phyloP scores from a whole-genome alignment of 495 filamentous ascomycete genomes.

The Massariosphaeria phaeospora region DNA sequence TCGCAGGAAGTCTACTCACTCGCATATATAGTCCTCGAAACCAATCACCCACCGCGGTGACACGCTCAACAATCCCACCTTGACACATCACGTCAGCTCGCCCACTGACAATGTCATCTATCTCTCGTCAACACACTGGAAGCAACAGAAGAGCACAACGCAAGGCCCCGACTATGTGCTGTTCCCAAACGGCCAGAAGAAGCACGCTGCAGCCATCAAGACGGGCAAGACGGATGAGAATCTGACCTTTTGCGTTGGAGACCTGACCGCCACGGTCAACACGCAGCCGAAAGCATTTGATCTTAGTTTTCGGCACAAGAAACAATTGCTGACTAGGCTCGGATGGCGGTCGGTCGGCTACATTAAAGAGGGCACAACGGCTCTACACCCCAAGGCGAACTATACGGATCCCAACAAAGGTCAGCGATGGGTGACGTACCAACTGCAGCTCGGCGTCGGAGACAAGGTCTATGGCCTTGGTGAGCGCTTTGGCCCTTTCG shows the following conservation, averaged over 20 bases:
- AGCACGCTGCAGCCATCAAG: conserved; percentile 45
- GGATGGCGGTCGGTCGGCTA: conserved; percentile 5
- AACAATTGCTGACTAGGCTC: conserved; percentile 58
- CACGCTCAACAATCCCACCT: conserved; percentile 19
- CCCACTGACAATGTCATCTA: conserved; percentile 54
- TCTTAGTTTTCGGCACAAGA: conserved; percentile 52
- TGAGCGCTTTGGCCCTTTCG: conserved; percentile 62
- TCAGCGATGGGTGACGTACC: conserved; percentile 31
- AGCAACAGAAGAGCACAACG: conserved; percentile 32
- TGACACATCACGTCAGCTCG: conserved; percentile 30
- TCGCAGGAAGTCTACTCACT: too few species aligned
- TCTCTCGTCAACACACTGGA: neutral
- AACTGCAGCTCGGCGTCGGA: conserved; percentile 52
- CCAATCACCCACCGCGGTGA: conserved; percentile 15
- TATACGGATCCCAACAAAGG: conserved; percentile 6
- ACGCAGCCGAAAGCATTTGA: conserved; percentile 36
- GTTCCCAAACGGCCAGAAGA: conserved; percentile 47
- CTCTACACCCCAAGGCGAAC: conserved; percentile 4
- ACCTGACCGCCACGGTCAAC: conserved; percentile 44
- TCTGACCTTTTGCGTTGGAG: conserved; percentile 51
- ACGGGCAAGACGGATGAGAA: conserved; percentile 41
- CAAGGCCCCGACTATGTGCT: conserved; percentile 59
- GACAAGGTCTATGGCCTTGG: conserved; percentile 64
- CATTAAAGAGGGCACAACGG: conserved; percentile 1
- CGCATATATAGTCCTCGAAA: neutral